Conservation (phyloP, 371 early-diverging fungal species). For the Apophysomyces variabilis region DNA sequence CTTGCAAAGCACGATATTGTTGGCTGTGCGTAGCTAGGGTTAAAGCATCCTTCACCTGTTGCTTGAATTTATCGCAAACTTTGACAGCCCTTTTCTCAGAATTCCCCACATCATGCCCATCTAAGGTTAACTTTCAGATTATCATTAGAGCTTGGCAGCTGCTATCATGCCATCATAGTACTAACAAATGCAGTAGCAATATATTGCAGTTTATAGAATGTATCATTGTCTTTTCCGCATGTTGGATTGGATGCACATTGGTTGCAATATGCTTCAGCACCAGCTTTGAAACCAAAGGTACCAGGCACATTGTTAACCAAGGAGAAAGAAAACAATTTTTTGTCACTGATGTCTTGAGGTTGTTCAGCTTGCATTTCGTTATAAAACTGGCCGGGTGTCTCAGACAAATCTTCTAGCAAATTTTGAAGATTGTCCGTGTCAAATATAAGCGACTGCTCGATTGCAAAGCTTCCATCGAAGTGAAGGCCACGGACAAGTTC, state of each 20-base stretch:
- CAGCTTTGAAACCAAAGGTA: not conserved
- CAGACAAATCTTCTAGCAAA: too few relatives aligned
- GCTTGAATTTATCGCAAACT: not conserved
- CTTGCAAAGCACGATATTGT: not conserved
- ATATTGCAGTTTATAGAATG: not conserved
- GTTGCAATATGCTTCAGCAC: not conserved
- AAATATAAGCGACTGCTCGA: not conserved
- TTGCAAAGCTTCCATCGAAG: not conserved
- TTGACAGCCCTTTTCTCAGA: not conserved
- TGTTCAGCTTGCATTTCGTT: not conserved
- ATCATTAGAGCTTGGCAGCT: not conserved
- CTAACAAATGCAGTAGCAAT: not conserved
- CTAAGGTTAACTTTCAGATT: not conserved
- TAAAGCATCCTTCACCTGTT: not conserved
- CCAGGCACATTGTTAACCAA: not conserved
- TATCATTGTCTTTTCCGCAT: not conserved
- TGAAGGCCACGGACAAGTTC: not conserved
- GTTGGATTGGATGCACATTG: not conserved
- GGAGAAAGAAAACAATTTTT: not conserved
- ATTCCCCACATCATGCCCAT: not conserved
- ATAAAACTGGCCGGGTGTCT: not conserved
- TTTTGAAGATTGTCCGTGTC: not conserved
- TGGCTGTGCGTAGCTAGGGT: not conserved
- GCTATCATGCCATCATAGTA: not conserved
- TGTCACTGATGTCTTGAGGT: not conserved